Percentiles rank a stretch among this genome's conserved stretches.
These are phyloP conservation scores for Annulohypoxylon moriforme DNA, from an alignment of 495 filamentous ascomycete species.

Conservation along the genomic window DNA sequence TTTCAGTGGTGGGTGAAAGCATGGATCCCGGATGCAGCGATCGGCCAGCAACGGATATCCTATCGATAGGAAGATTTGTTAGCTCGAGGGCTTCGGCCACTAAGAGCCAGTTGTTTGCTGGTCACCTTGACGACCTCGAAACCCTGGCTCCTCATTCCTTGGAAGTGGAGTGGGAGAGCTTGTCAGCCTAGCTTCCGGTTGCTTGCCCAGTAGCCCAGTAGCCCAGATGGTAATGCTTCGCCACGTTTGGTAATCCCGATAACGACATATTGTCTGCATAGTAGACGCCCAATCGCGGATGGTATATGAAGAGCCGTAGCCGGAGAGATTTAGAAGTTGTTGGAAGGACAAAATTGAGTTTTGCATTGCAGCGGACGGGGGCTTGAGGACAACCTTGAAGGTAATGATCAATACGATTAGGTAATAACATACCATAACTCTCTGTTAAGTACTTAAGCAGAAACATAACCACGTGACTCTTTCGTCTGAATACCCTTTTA, in stretches of 20 bases:
- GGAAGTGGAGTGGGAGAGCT: slow-evolving; percentile 4
- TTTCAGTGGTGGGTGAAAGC: slow-evolving; percentile 6
- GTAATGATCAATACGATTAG: neutral
- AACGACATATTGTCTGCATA: slow-evolving; percentile 4
- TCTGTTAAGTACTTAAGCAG: neutral
- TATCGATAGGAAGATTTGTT: slow-evolving; percentile 41
- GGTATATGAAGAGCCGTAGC: neutral
- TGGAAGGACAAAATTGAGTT: neutral
- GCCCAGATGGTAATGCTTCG: neutral
- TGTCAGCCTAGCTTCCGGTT: slow-evolving; percentile 5
- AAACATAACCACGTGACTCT: neutral
- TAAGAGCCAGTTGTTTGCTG: slow-evolving; percentile 31
- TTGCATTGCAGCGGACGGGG: too few relatives aligned
- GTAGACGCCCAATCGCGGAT: neutral
- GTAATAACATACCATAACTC: neutral
- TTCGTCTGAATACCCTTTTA: neutral
- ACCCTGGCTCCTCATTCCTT: slow-evolving; percentile 18
- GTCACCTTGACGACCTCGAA: slow-evolving; percentile 35
- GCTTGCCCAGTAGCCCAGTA: neutral
- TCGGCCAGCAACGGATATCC: slow-evolving; percentile 21
- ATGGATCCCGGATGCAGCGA: slow-evolving; percentile 28
- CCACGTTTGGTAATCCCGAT: slow-evolving; percentile 2
- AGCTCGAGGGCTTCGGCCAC: slow-evolving; percentile 13
- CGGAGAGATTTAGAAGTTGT: neutral
- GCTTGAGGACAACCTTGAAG: too few relatives aligned